Conservation (phyloP, 129 eudicot genomes). For the Sambucus nigra region DNA sequence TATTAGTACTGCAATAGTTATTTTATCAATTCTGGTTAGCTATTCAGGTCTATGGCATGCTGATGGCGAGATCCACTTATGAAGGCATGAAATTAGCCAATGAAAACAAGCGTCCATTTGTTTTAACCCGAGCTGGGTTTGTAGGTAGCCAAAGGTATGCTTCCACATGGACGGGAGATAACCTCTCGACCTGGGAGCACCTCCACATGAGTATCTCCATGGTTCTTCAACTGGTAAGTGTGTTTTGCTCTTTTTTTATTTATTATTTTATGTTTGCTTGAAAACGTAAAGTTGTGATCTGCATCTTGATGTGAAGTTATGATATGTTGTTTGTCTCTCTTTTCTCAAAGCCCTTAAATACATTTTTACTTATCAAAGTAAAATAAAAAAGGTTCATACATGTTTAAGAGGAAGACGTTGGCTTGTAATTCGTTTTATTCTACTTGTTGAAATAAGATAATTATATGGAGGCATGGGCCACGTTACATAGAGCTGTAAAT, state of each 20-base stretch:
- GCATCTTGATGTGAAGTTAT: not conserved
- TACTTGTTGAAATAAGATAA: not conserved
- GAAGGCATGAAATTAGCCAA: slow-evolving; percentile 82
- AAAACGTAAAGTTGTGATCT: not conserved
- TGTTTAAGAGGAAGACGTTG: not conserved
- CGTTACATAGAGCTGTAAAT: not conserved
- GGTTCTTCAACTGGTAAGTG: slow-evolving; percentile 90
- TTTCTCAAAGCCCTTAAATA: not conserved
- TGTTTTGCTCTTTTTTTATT: not conserved
- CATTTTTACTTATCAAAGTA: too few species aligned
- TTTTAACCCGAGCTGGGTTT: slow-evolving; percentile 90
- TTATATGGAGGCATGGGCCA: not conserved
- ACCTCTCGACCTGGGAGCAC: slow-evolving; percentile 96
- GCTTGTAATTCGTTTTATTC: not conserved
- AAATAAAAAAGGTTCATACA: too few species aligned
- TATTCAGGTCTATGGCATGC: slow-evolving; percentile 77
- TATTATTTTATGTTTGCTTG: not conserved
- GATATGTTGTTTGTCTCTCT: not conserved
- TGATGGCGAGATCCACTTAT: slow-evolving; percentile 91
- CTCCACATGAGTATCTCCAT: slow-evolving; percentile 93
- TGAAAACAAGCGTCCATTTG: slow-evolving; percentile 76
- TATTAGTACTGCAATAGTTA: too few species aligned
- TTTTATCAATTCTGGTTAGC: slow-evolving; percentile 7
- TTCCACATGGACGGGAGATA: slow-evolving; percentile 98
- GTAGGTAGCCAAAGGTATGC: slow-evolving; percentile 93